Base-by-base conservation (phyloP, 2,329 filamentous ascomycete species). In the Diplodia corticola region DNA sequence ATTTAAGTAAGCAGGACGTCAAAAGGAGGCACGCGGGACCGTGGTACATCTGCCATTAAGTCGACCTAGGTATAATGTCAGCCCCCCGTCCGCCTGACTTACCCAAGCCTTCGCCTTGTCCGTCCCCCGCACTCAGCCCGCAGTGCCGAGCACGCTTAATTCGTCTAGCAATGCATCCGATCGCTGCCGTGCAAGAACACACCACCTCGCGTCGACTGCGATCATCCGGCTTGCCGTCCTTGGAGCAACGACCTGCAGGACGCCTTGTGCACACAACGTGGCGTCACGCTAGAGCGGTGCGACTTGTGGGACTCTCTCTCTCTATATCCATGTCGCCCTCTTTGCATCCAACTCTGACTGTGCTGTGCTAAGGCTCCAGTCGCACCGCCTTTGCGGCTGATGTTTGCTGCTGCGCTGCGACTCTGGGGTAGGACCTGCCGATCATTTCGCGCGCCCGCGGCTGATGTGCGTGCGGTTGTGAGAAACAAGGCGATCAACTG, bases 401-500 rank as follows among this genome's bases (percentile, higher is more conserved):
- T 10, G 57, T 35, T 61, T 61, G 57, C 44, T 28, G 33, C 44
- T 28, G 20, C 20, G 20, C n/a, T 49, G 40, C 44, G 10, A 61
- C 40, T 33, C 57, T 49, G 40, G 37, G 35, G 28, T 35, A 49
- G 33, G 24, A 13, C n/a, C 22, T n/a, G 57, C 35, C 57, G 57
- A 61, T 61, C 57, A 61, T 49, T 28, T 12, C 57, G 40, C 17
- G 35, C 40, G 24, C 26, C 26, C 44, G 57, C 57, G 40, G 57
- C 57, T 61, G 57, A 61, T 61, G 40, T 49, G 57, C 33, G 48
- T 44, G 57, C 57, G 48, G 30, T 33, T 54, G 51, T 24, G 57
- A 28, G 28, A 28, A 49, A 9, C 46, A 26, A 48, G 28, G 6
- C 28, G 57, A 61, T 61, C 57, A 49, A 61, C 44, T 61, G 40